phyloP scores from a whole-genome alignment of 2,329 filamentous ascomycete genomes.

The Elsinoe australis region DNA sequence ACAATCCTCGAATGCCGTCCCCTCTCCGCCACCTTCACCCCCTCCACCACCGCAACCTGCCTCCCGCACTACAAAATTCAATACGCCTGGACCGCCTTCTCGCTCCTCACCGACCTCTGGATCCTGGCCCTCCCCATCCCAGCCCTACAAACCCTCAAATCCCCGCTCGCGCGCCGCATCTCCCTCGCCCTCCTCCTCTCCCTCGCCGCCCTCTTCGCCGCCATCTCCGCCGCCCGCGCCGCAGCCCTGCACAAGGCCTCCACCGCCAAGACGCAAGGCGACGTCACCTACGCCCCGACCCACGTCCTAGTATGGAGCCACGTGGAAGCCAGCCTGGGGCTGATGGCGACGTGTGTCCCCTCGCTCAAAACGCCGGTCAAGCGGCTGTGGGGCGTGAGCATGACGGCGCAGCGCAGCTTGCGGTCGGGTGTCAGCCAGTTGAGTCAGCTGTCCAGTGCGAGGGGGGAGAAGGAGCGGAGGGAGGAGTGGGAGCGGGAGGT shows the following conservation, averaged over 20 bases:
- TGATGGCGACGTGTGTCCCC: conserved; percentile 6
- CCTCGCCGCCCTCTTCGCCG: neutral
- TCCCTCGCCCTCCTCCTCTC: neutral
- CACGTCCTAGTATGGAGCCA: conserved; percentile 5
- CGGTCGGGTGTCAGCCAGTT: neutral
- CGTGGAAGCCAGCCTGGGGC: conserved; percentile 2
- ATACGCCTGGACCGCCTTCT: neutral
- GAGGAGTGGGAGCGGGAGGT: conserved; percentile 5
- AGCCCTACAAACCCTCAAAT: conserved; percentile 7
- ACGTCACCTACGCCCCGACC: neutral
- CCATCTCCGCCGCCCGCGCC: neutral
- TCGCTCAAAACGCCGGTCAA: conserved; percentile 1
- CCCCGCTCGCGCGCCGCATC: neutral
- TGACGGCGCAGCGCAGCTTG: neutral
- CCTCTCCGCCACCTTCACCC: neutral
- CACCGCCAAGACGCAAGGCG: neutral
- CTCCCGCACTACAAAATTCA: neutral
- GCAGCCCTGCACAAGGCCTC: neutral
- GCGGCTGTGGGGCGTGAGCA: conserved; percentile 5
- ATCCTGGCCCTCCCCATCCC: conserved; percentile 10
- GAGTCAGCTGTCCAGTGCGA: neutral
- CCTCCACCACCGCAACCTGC: neutral
- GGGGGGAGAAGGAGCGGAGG: neutral
- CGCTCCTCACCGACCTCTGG: conserved; percentile 5
- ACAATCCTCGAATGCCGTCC: neutral